Conservation (phyloP, 768 basidiomycete genomes). For the Lactifluus piperatus region DNA sequence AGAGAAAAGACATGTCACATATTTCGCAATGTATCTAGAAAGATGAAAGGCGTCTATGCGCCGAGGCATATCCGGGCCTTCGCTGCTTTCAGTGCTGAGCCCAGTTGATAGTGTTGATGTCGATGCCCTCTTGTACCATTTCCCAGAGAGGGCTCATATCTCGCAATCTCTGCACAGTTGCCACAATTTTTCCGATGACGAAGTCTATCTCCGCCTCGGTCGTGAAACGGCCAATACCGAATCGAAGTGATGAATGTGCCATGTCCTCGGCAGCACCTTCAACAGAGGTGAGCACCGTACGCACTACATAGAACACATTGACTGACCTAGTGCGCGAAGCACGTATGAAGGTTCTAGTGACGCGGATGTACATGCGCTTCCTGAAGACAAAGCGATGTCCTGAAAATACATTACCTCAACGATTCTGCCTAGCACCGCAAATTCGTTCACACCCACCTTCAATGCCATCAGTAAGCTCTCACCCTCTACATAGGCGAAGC, state of each 20-base stretch:
- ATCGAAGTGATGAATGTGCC: slow-evolving; percentile 96
- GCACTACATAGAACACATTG: not conserved
- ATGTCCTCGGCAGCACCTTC: slow-evolving; percentile 93
- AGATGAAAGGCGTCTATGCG: not conserved
- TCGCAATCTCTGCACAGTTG: slow-evolving; percentile 77
- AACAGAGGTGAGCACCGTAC: slow-evolving; percentile 4
- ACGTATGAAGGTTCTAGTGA: slow-evolving; percentile 98
- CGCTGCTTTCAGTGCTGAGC: slow-evolving; percentile 44
- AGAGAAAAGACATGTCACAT: not conserved
- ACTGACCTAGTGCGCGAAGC: slow-evolving; percentile 79
- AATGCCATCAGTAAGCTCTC: slow-evolving; percentile 96
- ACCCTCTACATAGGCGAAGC: slow-evolving; percentile 95
- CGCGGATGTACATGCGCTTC: slow-evolving; percentile 97
- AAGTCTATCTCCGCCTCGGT: slow-evolving; percentile 96
- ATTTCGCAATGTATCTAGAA: not conserved
- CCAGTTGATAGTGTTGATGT: slow-evolving; percentile 93
- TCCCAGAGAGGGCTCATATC: slow-evolving; percentile 99
- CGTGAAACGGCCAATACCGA: slow-evolving; percentile 96
- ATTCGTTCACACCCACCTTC: slow-evolving; percentile 60
- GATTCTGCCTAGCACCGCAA: not conserved
- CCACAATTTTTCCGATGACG: slow-evolving; percentile 79
- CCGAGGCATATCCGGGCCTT: slow-evolving; percentile 3
- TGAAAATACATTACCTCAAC: slow-evolving; percentile 25
- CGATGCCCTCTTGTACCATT: slow-evolving; percentile 99
- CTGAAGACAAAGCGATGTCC: slow-evolving; percentile 96